A percentile compares a stretch with the other conserved stretches of the same genome.
Evolutionary conservation across 768 basidiomycete genomes (phyloP).

Genomic region (Amanita pseudoporphyria): DNA sequence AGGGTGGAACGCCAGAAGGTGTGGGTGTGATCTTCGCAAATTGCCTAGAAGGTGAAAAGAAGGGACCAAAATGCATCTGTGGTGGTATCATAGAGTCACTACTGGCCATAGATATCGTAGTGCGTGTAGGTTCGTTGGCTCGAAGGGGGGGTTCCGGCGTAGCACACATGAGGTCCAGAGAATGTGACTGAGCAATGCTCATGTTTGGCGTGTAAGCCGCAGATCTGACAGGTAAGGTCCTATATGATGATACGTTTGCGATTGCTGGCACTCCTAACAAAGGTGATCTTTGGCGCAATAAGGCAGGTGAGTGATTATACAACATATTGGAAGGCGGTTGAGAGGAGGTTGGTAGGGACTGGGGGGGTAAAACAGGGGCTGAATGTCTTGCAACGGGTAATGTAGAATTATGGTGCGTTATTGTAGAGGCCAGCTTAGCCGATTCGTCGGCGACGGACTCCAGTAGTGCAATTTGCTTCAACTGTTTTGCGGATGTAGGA

Average conservation of each 20-base stretch:
- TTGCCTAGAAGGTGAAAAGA: neutral
- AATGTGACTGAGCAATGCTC: conserved; percentile 44
- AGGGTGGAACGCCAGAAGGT: neutral
- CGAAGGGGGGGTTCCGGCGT: conserved; percentile 10
- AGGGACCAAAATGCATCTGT: neutral
- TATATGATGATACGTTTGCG: conserved; percentile 10
- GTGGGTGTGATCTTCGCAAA: neutral
- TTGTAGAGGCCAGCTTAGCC: conserved; percentile 25
- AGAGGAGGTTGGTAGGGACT: neutral
- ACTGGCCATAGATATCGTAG: neutral
- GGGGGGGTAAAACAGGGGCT: neutral
- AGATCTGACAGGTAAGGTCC: conserved; percentile 37
- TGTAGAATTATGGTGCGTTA: conserved; percentile 2
- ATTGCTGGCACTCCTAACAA: neutral
- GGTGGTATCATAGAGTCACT: neutral
- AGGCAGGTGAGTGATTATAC: neutral
- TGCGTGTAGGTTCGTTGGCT: conserved; percentile 1
- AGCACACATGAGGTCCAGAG: conserved; percentile 34
- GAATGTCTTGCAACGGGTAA: neutral
- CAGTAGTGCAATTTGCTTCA: conserved; percentile 63
- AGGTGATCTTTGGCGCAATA: conserved; percentile 1
- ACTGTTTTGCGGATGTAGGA: conserved; percentile 47
- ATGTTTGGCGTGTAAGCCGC: conserved; percentile 26
- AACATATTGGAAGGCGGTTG: neutral
- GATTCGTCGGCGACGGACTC: conserved; percentile 71